phyloP scores from a whole-genome alignment of 2,329 filamentous ascomycete species.

The Penicillium vulpinum region DNA sequence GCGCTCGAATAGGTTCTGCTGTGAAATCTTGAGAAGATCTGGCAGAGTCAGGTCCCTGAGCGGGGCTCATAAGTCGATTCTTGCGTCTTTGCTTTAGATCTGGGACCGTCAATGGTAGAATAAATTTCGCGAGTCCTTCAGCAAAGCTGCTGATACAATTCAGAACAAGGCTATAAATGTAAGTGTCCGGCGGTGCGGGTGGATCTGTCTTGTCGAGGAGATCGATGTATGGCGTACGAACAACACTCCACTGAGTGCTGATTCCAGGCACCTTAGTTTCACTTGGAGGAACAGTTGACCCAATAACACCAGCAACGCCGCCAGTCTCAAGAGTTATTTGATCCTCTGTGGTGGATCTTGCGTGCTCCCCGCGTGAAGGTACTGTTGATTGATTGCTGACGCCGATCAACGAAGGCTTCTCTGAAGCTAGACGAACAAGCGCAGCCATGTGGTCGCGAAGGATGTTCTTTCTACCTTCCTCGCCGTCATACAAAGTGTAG shows the following conservation, averaged over 20 bases:
- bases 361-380: conserved; percentile 62
- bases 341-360: conserved; percentile 64
- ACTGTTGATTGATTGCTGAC: conserved; percentile 85
- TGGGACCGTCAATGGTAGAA: conserved; percentile 85
- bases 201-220: conserved; percentile 90
- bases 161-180: conserved; percentile 85
- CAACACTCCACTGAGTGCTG: conserved; percentile 85
- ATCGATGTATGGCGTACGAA: conserved; percentile 86
- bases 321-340: conserved; percentile 88
- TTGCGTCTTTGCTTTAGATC: conserved; percentile 60
- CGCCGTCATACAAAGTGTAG: conserved; percentile 75
- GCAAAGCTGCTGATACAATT: conserved; percentile 88
- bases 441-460: conserved; percentile 80
- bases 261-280: conserved; percentile 71
- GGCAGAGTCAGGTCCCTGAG: conserved; percentile 38
- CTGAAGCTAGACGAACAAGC: conserved; percentile 88
- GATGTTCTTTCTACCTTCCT: conserved; percentile 70
- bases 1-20: conserved; percentile 30
- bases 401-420: conserved; percentile 86
- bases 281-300: conserved; percentile 65
- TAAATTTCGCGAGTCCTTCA: conserved; percentile 88
- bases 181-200: conserved; percentile 82
- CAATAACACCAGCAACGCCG: conserved; percentile 83
- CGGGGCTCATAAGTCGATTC: conserved; percentile 36
- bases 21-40: conserved; percentile 31